Evolutionary conservation across 371 early-diverging fungal species (phyloP), one percentile per base, ranked within the genome.

Genomic region (Rhizopus microsporus): DNA sequence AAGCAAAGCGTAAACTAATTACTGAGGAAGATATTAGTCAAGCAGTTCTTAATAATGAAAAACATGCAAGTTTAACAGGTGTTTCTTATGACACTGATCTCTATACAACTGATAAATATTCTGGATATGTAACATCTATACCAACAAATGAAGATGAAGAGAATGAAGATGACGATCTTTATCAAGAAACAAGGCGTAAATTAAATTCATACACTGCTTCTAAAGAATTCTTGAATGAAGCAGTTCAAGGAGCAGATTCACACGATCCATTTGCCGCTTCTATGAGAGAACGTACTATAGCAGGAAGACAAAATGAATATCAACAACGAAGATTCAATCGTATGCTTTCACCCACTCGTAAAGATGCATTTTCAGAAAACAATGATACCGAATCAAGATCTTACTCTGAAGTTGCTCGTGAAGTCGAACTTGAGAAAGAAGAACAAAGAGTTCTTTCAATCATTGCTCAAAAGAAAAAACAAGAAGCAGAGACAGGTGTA

Each of bases 241-340:
- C 77, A 6, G 61, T 63, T 1, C 80, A 75, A 31, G 85, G 75
- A 3, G 78, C 78, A 0, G 85, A 84, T 17, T 74, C 75, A n/a
- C 71, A 77, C n/a, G 90, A 91, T 68, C 92, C 92, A 0, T 86
- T 91, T 77, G 88, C 80, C 5, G 78, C 75, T 30, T 68, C 77
- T 29, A 72, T 71, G 29, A 60, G 63, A 29, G 72, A 70, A 48
- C 74, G 82, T 35, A 72, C 78, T 6, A 93, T 96, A 59, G 86
- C 86, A 6, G 96, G 94, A 45, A 74, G 96, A 49, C 91, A 96
- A 66, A 85, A 83, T 70, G 94, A 95, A 51, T 96, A 98, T 60
- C 89, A 91, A 45, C 84, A 84, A 53, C 86, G 92, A 33, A 75
- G 95, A 35, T 84, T 86, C 55, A 84, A 84, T 47, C 84, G 98